These are phyloP conservation scores for Phytophthora ohioensis DNA, from an alignment of 352 stramenopile species.

Conservation along the genomic window DNA sequence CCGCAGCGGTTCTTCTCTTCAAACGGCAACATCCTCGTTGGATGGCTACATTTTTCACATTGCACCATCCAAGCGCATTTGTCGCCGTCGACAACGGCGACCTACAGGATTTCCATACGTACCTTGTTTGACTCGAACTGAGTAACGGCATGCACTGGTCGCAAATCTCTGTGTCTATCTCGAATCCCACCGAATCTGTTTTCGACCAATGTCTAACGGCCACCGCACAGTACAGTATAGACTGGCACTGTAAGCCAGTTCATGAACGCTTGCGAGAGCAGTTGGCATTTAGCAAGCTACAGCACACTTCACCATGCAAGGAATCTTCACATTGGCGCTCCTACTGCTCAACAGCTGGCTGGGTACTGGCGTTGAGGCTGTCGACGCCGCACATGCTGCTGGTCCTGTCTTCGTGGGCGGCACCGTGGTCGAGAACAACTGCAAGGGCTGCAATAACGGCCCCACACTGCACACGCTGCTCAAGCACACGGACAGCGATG, in stretches of 20 bases:
- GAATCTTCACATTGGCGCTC: slow-evolving; percentile 54
- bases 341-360: slow-evolving; percentile 46
- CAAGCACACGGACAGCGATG: slow-evolving; percentile 21
- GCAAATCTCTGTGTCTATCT: slow-evolving; percentile 18
- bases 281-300: slow-evolving; percentile 26
- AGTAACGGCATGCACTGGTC: slow-evolving; percentile 5
- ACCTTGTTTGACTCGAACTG: background rate
- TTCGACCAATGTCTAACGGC: slow-evolving; percentile 33
- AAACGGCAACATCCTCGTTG: slow-evolving; percentile 13
- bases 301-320: slow-evolving; percentile 38
- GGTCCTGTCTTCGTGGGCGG: slow-evolving; percentile 26
- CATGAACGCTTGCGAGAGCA: slow-evolving; percentile 7
- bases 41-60: slow-evolving; percentile 23
- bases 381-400: slow-evolving; percentile 22
- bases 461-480: slow-evolving; percentile 31
- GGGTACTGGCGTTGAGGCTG: slow-evolving; percentile 14
- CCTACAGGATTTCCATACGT: background rate
- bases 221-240: slow-evolving; percentile 17
- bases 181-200: slow-evolving; percentile 23
- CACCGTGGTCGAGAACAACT: slow-evolving; percentile 29
- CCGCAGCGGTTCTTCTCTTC: background rate
- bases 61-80: slow-evolving; percentile 3
- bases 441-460: slow-evolving; percentile 15
- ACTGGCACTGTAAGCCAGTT: background rate
- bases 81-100: background rate